Percentiles rank a stretch among this genome's conserved stretches.
phyloP scores from a whole-genome alignment of 495 filamentous ascomycete genomes.

The Thozetella sp. region DNA sequence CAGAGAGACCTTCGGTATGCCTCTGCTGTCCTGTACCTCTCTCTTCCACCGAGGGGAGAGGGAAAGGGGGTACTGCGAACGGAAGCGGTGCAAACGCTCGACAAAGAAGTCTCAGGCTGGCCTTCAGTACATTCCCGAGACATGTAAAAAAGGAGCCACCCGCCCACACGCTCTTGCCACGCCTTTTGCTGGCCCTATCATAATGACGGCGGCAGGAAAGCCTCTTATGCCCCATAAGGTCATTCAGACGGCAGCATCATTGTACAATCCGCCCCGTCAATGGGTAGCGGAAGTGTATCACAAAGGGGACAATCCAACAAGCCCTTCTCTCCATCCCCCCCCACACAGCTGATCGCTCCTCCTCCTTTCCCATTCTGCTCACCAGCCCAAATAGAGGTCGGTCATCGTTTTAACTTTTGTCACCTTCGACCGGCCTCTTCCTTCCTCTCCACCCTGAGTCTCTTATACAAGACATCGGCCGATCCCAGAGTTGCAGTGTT shows the following conservation, averaged over 20 bases:
- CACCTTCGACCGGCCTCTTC: slow-evolving; percentile 1
- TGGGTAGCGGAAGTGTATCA: slow-evolving; percentile 22
- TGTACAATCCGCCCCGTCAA: slow-evolving; percentile 27
- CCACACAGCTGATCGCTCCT: slow-evolving; percentile 13
- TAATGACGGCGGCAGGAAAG: slow-evolving; percentile 14
- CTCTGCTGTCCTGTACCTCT: slow-evolving; percentile 1
- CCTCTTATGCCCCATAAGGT: slow-evolving; percentile 21
- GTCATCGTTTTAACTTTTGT: neutral
- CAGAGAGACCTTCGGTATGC: slow-evolving; percentile 18
- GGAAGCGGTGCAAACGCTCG: slow-evolving; percentile 39
- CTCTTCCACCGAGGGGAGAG: too few relatives aligned
- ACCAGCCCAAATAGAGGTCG: neutral
- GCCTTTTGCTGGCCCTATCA: slow-evolving; percentile 9
- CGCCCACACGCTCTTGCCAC: slow-evolving; percentile 4
- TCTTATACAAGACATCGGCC: slow-evolving; percentile 2
- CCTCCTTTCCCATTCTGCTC: slow-evolving; percentile 8
- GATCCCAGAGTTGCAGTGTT: neutral
- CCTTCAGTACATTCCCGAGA: slow-evolving; percentile 44
- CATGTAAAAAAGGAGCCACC: slow-evolving; percentile 20
- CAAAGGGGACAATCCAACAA: slow-evolving; percentile 43
- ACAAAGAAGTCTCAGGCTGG: slow-evolving; percentile 30
- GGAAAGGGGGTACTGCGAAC: slow-evolving; percentile 29
- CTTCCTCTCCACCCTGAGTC: neutral
- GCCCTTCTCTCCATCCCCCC: slow-evolving; percentile 15
- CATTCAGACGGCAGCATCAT: slow-evolving; percentile 30